A percentile compares a stretch with the other conserved stretches of the same genome.
phyloP scores from a whole-genome alignment of 371 early-diverging fungal genomes.

The Gilbertella persicaria region DNA sequence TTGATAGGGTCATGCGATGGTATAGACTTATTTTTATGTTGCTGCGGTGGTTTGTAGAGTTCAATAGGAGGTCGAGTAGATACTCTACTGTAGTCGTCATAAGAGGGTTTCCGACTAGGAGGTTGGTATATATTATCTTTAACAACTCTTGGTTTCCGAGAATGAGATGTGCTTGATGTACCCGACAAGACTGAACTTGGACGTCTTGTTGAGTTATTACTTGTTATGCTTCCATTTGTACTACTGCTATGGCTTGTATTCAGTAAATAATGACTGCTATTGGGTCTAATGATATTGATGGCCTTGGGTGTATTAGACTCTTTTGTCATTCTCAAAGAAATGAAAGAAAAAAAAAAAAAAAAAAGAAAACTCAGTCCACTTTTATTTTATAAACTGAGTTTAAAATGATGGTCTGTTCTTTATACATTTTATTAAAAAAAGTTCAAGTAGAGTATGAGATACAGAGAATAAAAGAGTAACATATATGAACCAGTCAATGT shows the following conservation, averaged over 20 bases:
- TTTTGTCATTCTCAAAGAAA: constrained; percentile 19
- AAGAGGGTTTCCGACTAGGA: constrained; percentile 20
- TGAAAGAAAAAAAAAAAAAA: constrained; percentile 3
- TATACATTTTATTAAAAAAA: too few species aligned
- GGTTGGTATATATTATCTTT: constrained; percentile 29
- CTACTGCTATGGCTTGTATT: constrained; percentile 7
- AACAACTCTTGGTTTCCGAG: constrained; percentile 18
- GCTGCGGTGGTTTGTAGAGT: constrained; percentile 16
- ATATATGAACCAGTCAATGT: too few species aligned
- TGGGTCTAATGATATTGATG: constrained; percentile 31
- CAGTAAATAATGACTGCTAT: background rate
- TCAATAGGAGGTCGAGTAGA: constrained; percentile 9
- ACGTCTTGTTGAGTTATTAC: constrained; percentile 4
- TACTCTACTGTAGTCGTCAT: constrained; percentile 1
- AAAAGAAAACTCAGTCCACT: constrained; percentile 4
- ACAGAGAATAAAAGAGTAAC: too few species aligned
- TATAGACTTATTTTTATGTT: constrained; percentile 7
- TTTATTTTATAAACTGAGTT: too few species aligned
- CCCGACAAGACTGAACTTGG: constrained; percentile 10
- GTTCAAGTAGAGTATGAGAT: too few species aligned
- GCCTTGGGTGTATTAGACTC: constrained; percentile 30
- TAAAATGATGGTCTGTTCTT: too few species aligned
- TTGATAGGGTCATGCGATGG: too few species aligned
- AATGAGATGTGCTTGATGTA: constrained; percentile 6
- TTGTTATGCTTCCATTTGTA: constrained; percentile 14